Base-by-base conservation (phyloP, 2,329 filamentous ascomycete genomes). In the Fusarium cyanostomum region DNA sequence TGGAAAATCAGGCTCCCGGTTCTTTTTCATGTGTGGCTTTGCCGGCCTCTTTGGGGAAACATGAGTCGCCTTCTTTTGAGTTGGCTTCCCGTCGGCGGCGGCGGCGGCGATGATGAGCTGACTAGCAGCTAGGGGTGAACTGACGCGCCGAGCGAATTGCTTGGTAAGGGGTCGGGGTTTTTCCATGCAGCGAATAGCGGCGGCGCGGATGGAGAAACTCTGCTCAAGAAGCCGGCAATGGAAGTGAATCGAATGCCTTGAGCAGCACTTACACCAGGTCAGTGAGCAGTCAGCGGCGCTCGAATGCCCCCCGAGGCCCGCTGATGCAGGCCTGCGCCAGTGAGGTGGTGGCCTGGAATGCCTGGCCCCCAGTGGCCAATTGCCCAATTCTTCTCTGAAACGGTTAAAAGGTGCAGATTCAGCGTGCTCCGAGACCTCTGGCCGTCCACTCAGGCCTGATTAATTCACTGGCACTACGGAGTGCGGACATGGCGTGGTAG, bases 71-170 rank as follows among this genome's bases (percentile, higher is more conserved):
- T 58, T 63, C 63, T 70, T 67, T 66, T 52, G 37, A 64, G 34
- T 56, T 50, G 44, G 44, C 35, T 44, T 58, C 43, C 46, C 57
- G 53, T 53, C 57, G 62, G 56, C 56, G 52, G 58, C 46, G 63
- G 56, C 59, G 35, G 35, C 58, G 66, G 68, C 62, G 68, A 62
- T 61, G 51, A 60, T 69, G 68, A 71, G 65, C 68, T 71, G 69
- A 70, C 69, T 64, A 62, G 66, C 52, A 60, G 35, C 49, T 38
- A 42, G 27, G 28, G 58, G 54, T 61, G 55, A 64, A 67, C 62
- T 68, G 62, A 70, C 49, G 49, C 33, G 35, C 52, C 44, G 35
- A 58, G 52, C 55, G 18, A 62, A 37, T 45, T 71, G 68, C 68
- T 70, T 70, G 68, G 66, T 70, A 65, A 70, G 51, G 56, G 56